phyloP scores from a whole-genome alignment of 345 rosid species.

The Toxicodendron radicans region DNA sequence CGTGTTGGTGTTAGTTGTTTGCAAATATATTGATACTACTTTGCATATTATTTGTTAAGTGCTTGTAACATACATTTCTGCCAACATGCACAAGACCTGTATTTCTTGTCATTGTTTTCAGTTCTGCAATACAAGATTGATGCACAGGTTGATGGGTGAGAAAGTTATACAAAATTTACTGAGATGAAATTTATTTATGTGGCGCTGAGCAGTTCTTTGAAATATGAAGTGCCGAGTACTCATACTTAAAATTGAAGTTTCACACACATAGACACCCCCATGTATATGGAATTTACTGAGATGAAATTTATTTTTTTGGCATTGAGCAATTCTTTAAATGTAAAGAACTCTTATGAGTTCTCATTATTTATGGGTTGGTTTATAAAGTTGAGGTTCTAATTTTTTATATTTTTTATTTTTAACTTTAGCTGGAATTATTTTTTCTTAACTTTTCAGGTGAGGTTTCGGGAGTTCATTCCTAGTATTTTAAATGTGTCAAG shows the following conservation, averaged over 20 bases:
- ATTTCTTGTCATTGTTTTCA: background rate
- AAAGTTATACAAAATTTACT: background rate
- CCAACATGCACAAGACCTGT: background rate
- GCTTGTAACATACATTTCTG: background rate
- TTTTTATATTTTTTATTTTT: background rate
- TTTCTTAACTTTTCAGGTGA: constrained; percentile 52
- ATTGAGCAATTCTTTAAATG: too few relatives aligned
- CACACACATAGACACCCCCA: too few relatives aligned
- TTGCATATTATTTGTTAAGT: background rate
- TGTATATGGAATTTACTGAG: too few relatives aligned
- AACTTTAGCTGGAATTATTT: background rate
- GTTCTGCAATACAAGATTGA: background rate
- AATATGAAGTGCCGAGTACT: background rate
- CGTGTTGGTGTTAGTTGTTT: background rate
- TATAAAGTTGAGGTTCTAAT: background rate
- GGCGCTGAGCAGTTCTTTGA: background rate
- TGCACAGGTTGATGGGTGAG: background rate
- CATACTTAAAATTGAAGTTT: background rate
- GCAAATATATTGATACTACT: background rate
- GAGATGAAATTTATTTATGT: background rate
- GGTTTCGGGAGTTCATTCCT: constrained; percentile 94
- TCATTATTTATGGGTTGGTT: too few relatives aligned
- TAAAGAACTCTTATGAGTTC: too few relatives aligned
- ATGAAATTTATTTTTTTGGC: too few relatives aligned
- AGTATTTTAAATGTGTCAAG: constrained; percentile 94